A percentile compares a stretch with the other conserved stretches of the same genome.
Conservation (phyloP, 768 basidiomycete genomes). For the Leccinum aurantiacum region DNA sequence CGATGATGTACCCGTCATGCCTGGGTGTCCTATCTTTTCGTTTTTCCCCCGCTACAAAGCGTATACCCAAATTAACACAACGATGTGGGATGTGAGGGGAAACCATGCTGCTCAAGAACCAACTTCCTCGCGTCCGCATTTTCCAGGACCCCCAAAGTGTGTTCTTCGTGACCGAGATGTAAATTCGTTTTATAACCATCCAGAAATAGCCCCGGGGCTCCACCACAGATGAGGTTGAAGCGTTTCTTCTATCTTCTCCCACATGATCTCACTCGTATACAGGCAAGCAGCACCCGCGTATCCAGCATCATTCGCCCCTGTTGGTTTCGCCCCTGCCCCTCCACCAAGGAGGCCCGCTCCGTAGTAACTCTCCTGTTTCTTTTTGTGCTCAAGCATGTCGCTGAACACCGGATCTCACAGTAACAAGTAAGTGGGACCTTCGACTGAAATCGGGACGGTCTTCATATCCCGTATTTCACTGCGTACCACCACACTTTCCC, state of each 20-base stretch:
- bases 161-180: constrained; percentile 4
- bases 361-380: constrained; percentile 18
- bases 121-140: constrained; percentile 14
- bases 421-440: constrained; percentile 26
- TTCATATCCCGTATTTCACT: constrained; percentile 20
- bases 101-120: constrained; percentile 14
- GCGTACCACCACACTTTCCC: constrained; percentile 30
- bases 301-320: constrained; percentile 18
- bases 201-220: constrained; percentile 11
- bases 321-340: constrained; percentile 13
- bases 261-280: neutral
- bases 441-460: constrained; percentile 5
- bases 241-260: neutral
- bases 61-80: constrained; percentile 33
- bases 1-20: constrained; percentile 22
- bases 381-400: constrained; percentile 1
- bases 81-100: constrained; percentile 31
- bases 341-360: constrained; percentile 18
- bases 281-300: constrained; percentile 21
- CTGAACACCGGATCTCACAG: constrained; percentile 16
- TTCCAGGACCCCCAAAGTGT: constrained; percentile 19
- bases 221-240: constrained; percentile 17
- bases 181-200: constrained; percentile 1
- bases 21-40: constrained; percentile 32
- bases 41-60: constrained; percentile 35